Evolutionary conservation across 768 basidiomycete genomes (phyloP).

Genomic region (Cystofilobasidium ferigula): DNA sequence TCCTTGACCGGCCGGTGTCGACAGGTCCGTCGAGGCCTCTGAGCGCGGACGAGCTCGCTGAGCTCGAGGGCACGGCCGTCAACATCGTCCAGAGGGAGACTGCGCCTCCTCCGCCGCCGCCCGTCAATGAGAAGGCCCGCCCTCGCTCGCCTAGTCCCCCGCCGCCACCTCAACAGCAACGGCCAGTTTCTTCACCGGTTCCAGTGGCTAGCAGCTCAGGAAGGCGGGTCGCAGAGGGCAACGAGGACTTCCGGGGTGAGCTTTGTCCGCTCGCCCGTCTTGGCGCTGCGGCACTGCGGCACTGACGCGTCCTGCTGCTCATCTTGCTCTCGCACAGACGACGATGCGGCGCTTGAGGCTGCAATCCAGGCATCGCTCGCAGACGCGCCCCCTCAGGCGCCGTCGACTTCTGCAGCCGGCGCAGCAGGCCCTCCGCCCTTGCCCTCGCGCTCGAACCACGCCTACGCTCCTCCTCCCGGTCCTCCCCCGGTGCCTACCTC

Average conservation of each 20-base stretch:
- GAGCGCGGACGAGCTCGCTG: neutral
- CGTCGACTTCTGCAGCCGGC: neutral
- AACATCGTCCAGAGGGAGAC: neutral
- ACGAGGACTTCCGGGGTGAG: conserved; percentile 5
- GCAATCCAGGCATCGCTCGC: neutral
- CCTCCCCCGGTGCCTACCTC: neutral
- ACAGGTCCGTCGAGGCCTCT: neutral
- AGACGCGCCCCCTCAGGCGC: neutral
- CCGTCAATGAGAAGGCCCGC: neutral
- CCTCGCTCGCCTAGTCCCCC: neutral
- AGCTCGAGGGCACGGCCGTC: neutral
- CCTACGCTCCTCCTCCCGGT: neutral
- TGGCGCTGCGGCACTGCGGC: neutral
- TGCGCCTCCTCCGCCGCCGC: neutral
- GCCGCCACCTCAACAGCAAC: neutral
- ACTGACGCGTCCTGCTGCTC: neutral
- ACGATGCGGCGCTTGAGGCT: neutral
- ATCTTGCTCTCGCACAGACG: neutral
- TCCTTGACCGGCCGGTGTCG: neutral
- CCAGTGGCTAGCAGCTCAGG: no score
- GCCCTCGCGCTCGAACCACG: neutral
- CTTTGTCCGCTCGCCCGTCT: no score
- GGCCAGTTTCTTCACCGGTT: neutral
- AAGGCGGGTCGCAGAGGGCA: neutral
- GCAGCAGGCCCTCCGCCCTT: neutral